These are phyloP conservation scores for Abrus pulchellus DNA, from an alignment of 306 rosid species.

Conservation along the genomic window DNA sequence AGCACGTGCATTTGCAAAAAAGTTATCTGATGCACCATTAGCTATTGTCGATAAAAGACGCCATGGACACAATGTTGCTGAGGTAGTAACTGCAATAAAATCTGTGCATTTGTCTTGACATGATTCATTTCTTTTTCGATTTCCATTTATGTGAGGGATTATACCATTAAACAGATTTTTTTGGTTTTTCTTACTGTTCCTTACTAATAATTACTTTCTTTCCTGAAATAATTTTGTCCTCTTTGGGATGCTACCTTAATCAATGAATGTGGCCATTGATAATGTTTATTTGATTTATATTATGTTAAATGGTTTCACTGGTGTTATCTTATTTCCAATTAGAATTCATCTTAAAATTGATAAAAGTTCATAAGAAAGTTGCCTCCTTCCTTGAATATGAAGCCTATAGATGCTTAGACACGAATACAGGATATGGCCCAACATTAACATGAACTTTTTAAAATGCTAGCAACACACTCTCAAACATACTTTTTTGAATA, in stretches of 20 bases:
- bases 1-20: constrained; percentile 99
- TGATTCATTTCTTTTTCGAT: constrained; percentile 30
- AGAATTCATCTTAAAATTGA: background rate
- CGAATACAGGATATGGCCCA: too few species aligned
- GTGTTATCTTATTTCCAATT: background rate
- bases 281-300: background rate
- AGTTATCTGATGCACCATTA: constrained; percentile 94
- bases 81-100: constrained; percentile 62
- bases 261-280: background rate
- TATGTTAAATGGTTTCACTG: constrained; percentile 16
- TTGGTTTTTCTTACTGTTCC: background rate
- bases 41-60: constrained; percentile 99
- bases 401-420: too few species aligned
- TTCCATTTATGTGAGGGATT: background rate
- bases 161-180: background rate
- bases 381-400: background rate
- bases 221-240: background rate
- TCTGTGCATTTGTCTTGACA: constrained; percentile 5
- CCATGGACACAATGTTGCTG: constrained; percentile 91
- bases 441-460: too few species aligned
- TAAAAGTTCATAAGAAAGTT: background rate
- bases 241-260: background rate
- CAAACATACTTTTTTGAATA: too few species aligned
- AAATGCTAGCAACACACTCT: too few species aligned
- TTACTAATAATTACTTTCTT: background rate